phyloP scores from a whole-genome alignment of 306 rosid genomes.

The Oemleria cerasiformis region DNA sequence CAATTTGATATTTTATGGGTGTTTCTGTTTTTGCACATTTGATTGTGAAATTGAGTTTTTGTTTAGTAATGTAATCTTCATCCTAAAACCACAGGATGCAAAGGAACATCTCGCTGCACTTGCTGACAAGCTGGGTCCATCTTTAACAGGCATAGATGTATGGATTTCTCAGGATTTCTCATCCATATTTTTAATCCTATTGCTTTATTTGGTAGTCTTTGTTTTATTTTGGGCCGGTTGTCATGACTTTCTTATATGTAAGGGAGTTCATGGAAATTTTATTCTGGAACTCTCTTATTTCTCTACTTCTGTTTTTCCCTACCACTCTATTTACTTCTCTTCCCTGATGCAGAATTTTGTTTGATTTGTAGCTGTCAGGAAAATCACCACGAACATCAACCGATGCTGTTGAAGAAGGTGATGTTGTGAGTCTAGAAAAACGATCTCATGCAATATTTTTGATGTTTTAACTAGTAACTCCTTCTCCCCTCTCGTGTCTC shows the following conservation, averaged over 20 bases:
- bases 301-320: neutral
- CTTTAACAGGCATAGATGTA: constrained; percentile 90
- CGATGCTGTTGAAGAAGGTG: constrained; percentile 86
- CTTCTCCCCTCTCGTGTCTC: neutral
- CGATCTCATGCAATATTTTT: constrained; percentile 44
- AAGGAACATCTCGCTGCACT: constrained; percentile 93
- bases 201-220: constrained; percentile 14
- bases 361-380: constrained; percentile 72
- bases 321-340: neutral
- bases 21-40: neutral
- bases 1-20: neutral
- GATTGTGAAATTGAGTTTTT: constrained; percentile 19
- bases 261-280: neutral
- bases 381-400: constrained; percentile 54
- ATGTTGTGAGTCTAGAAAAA: constrained; percentile 49
- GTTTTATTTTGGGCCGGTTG: constrained; percentile 4
- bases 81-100: constrained; percentile 67
- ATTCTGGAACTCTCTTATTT: neutral
- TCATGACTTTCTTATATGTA: constrained; percentile 1
- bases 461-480: constrained; percentile 37
- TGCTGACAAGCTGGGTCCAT: constrained; percentile 92
- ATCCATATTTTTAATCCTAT: neutral
- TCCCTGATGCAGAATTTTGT: constrained; percentile 22
- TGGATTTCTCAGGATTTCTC: constrained; percentile 36
- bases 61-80: constrained; percentile 16